Evolutionary conservation across 1,284 basidiomycete species (phyloP).

Genomic region (Trichosporon sp.): DNA sequence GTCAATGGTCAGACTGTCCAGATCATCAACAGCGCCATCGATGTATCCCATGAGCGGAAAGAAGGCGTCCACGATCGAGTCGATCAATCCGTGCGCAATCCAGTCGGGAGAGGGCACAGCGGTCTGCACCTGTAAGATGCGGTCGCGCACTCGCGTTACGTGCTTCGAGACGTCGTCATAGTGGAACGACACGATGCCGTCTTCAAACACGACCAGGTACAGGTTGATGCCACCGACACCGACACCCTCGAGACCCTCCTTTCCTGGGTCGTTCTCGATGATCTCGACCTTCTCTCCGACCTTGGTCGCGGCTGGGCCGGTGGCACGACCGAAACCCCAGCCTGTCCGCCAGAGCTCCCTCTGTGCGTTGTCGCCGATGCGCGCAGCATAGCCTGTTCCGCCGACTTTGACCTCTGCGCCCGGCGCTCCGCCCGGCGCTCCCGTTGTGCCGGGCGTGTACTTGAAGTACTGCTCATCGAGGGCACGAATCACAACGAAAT

Average conservation of each 20-base stretch:
- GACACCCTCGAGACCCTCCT: slow-evolving; percentile 57
- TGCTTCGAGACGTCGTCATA: slow-evolving; percentile 88
- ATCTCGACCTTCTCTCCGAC: slow-evolving; percentile 52
- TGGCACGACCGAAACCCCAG: slow-evolving; percentile 38
- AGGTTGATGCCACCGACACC: slow-evolving; percentile 74
- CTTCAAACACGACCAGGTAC: slow-evolving; percentile 78
- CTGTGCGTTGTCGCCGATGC: slow-evolving; percentile 3
- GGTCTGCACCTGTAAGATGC: slow-evolving; percentile 52
- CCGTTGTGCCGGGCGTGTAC: slow-evolving; percentile 47
- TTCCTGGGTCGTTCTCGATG: slow-evolving; percentile 54
- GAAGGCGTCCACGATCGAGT: slow-evolving; percentile 91
- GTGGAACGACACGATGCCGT: slow-evolving; percentile 91
- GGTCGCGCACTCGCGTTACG: slow-evolving; percentile 68
- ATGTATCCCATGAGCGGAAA: slow-evolving; percentile 80
- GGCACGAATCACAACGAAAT: slow-evolving; percentile 83
- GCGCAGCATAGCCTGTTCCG: not conserved
- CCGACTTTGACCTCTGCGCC: not conserved
- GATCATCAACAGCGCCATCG: slow-evolving; percentile 71
- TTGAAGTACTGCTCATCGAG: slow-evolving; percentile 64
- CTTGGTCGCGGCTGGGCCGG: slow-evolving; percentile 29
- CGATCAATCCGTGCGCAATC: slow-evolving; percentile 89
- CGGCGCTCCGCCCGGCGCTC: slow-evolving; percentile 7
- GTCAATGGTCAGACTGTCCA: slow-evolving; percentile 64
- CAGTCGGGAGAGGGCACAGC: slow-evolving; percentile 59
- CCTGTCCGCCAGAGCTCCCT: slow-evolving; percentile 30